phyloP scores from a whole-genome alignment of 1,284 basidiomycete genomes.

The Amylostereum areolatum region DNA sequence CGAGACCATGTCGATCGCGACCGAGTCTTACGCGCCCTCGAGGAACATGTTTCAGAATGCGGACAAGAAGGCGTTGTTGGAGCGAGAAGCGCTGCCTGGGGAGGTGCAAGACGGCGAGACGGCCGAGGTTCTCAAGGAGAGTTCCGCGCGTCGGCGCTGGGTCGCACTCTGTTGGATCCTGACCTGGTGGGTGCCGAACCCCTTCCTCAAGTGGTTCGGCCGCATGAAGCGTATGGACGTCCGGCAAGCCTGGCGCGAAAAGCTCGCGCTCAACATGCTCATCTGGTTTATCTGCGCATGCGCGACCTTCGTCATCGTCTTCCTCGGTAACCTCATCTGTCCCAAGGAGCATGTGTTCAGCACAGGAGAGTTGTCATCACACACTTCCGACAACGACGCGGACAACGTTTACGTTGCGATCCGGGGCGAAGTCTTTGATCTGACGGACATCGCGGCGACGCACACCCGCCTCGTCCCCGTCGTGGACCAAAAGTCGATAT shows the following conservation, averaged over 20 bases:
- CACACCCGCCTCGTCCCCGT: constrained; percentile 73
- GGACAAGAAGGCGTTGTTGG: constrained; percentile 65
- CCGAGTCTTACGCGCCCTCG: constrained; percentile 89
- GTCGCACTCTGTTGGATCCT: constrained; percentile 85
- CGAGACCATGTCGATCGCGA: constrained; percentile 75
- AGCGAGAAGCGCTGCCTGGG: constrained; percentile 77
- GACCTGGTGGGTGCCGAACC: constrained; percentile 87
- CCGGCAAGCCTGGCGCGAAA: constrained; percentile 96
- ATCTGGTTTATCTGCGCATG: constrained; percentile 92
- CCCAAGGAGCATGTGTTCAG: constrained; percentile 92
- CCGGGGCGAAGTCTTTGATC: constrained; percentile 90
- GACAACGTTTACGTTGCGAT: constrained; percentile 79
- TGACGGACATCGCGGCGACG: constrained; percentile 50
- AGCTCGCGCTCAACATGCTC: constrained; percentile 91
- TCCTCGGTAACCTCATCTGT: constrained; percentile 88
- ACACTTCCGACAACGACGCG: constrained; percentile 59
- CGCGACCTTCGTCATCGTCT: constrained; percentile 89
- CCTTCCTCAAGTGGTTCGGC: constrained; percentile 65
- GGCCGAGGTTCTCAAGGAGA: constrained; percentile 81
- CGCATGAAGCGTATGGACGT: constrained; percentile 94
- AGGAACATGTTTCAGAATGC: constrained; percentile 90
- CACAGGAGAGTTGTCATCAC: constrained; percentile 66
- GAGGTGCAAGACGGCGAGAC: constrained; percentile 83
- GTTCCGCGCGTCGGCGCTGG: constrained; percentile 80
- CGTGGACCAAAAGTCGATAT: constrained; percentile 67